Conservation (phyloP, 306 rosid genomes). For the Biancaea sappan region DNA sequence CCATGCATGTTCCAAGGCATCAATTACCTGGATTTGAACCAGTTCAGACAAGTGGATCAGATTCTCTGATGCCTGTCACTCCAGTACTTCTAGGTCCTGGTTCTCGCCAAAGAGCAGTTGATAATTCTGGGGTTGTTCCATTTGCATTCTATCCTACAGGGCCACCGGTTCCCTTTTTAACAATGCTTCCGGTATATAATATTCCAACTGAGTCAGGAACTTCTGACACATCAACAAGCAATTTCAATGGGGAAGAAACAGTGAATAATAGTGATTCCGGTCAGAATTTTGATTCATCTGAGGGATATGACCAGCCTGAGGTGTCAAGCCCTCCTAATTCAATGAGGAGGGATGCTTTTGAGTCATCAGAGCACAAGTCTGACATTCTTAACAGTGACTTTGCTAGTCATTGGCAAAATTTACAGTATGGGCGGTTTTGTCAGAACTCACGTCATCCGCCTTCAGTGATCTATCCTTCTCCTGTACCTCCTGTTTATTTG, state of each 20-base stretch:
- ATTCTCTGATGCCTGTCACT: constrained; percentile 49
- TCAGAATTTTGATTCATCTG: constrained; percentile 55
- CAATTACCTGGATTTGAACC: constrained; percentile 58
- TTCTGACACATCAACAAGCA: constrained; percentile 54
- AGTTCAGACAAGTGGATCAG: constrained; percentile 65
- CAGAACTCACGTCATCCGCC: constrained; percentile 50
- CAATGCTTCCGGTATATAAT: constrained; percentile 71
- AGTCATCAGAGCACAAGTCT: constrained; percentile 44
- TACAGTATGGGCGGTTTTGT: constrained; percentile 66
- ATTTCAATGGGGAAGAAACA: constrained; percentile 54
- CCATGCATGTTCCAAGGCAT: constrained; percentile 54
- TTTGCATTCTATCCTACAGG: constrained; percentile 76
- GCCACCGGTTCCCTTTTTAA: constrained; percentile 78
- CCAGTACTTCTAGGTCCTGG: constrained; percentile 59
- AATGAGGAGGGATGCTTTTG: constrained; percentile 44
- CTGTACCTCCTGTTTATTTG: constrained; percentile 63
- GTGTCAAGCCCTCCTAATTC: constrained; percentile 42
- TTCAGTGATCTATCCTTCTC: constrained; percentile 49
- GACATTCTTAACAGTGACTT: constrained; percentile 80
- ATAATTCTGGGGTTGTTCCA: constrained; percentile 58
- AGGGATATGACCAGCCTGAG: constrained; percentile 49
- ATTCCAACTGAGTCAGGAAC: constrained; percentile 58
- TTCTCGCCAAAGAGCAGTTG: constrained; percentile 62
- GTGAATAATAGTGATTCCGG: constrained; percentile 52
- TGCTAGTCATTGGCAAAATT: constrained; percentile 65